phyloP scores from a whole-genome alignment of 768 basidiomycete genomes.

The Psilocybe tampanensis region DNA sequence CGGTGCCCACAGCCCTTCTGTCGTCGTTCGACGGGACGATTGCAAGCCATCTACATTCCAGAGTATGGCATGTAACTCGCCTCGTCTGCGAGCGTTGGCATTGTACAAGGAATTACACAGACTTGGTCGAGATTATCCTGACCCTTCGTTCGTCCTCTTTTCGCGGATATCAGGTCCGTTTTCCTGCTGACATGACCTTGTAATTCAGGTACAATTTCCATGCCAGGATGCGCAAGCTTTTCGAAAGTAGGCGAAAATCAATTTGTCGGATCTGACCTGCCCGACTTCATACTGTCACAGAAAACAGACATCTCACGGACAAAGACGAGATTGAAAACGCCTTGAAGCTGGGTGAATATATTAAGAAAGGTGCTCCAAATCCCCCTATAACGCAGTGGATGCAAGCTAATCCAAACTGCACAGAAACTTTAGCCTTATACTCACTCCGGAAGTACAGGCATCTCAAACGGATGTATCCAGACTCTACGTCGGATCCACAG shows the following conservation, averaged over 20 bases:
- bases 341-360: constrained; percentile 76
- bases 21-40: not conserved
- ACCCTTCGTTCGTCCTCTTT: constrained; percentile 63
- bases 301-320: constrained; percentile 67
- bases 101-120: constrained; percentile 85
- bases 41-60: constrained; percentile 3
- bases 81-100: constrained; percentile 65
- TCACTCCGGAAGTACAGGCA: constrained; percentile 83
- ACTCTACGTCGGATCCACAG: constrained; percentile 18
- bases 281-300: constrained; percentile 34
- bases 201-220: constrained; percentile 73
- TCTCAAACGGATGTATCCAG: constrained; percentile 72
- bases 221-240: constrained; percentile 67
- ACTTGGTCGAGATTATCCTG: constrained; percentile 81
- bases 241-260: constrained; percentile 55
- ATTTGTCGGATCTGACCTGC: not conserved
- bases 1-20: not conserved
- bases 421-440: constrained; percentile 84
- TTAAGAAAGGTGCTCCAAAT: constrained; percentile 71
- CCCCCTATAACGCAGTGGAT: no score
- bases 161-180: constrained; percentile 5
- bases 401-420: no score
- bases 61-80: constrained; percentile 50
- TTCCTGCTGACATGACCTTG: constrained; percentile 5
- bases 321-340: constrained; percentile 77